Evolutionary conservation across 768 basidiomycete genomes (phyloP), one percentile per base, ranked within the genome.

Genomic region (Piloderma croceum): DNA sequence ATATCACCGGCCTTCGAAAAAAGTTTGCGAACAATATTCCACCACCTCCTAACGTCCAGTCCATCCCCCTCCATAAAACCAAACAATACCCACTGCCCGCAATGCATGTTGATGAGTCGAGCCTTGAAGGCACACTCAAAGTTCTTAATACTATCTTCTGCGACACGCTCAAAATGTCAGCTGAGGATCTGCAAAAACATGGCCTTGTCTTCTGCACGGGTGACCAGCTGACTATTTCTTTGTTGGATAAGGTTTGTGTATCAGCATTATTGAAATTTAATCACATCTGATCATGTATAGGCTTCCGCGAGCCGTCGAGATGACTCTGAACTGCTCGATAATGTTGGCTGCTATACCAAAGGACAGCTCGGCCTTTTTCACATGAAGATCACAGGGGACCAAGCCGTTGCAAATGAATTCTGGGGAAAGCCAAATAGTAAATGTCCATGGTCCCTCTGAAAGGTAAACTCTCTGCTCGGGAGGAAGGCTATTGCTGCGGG

Each of bases 351-450:
- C 12, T 56, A 36, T 39, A 45, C 44, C n/a, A 47, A 47, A 39
- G 44, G 46, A 6, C 50, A 52, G 15, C 43, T 50, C 18, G 58
- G 59, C 5, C 36, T 58, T 5, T 51, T 61, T 18, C 57, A 61
- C 22, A 42, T 42, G n/a, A 57, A 60, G 37, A 45, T 61, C 34
- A 43, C 59, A 0, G 46, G 45, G 1, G 40, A 39, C 20, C 53
- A 50, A 0, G 42, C 51, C 36, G 33, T 53, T 6, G 42, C 46
- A 3, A 61, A 61, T 36, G 53, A 61, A 38, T 47, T 44, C 29
- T 61, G 60, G 60, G 58, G 60, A 3, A 44, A 34, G 15, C 51
- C 56, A 17, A 61, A 59, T 29, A 21, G 44, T 1, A 40, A 49
- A 17, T 43, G 44, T 1, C 49, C 54, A 3, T 54, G 47, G 2